A percentile compares a stretch with the other conserved stretches of the same genome.
phyloP scores from a whole-genome alignment of 164 flowering plant species.

The Malania oleifera region DNA sequence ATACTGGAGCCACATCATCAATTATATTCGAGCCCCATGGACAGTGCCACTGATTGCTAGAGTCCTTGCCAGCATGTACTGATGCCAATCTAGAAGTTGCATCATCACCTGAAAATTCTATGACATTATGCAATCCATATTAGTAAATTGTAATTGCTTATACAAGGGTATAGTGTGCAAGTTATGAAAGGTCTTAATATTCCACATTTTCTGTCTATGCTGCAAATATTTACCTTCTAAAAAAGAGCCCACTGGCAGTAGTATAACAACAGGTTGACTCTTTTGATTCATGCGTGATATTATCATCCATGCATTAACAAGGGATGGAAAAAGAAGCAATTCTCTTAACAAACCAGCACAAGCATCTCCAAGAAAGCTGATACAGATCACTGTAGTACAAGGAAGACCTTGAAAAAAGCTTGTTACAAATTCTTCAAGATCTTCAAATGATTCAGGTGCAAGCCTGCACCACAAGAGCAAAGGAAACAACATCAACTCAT shows the following conservation, averaged over 20 bases:
- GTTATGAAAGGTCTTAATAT: background rate
- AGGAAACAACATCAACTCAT: background rate
- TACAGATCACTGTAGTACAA: slow-evolving; percentile 49
- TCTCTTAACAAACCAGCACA: slow-evolving; percentile 40
- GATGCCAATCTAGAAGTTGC: slow-evolving; percentile 16
- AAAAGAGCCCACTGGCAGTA: slow-evolving; percentile 56
- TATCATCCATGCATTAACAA: slow-evolving; percentile 62
- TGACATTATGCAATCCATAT: slow-evolving; percentile 9
- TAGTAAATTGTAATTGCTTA: background rate
- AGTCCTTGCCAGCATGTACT: slow-evolving; percentile 13
- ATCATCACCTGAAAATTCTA: slow-evolving; percentile 40
- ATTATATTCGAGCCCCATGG: slow-evolving; percentile 80
- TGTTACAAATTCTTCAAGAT: slow-evolving; percentile 48
- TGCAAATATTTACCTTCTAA: slow-evolving; percentile 48
- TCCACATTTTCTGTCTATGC: background rate
- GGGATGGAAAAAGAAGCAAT: slow-evolving; percentile 36
- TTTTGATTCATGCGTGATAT: slow-evolving; percentile 61
- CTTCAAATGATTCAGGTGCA: slow-evolving; percentile 53
- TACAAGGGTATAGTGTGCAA: background rate
- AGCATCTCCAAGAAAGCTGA: slow-evolving; percentile 62
- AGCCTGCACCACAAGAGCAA: slow-evolving; percentile 36
- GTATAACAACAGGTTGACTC: slow-evolving; percentile 55
- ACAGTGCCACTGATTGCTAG: slow-evolving; percentile 54
- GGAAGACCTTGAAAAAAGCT: slow-evolving; percentile 63
- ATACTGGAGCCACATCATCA: slow-evolving; percentile 73